Evolutionary conservation across 2,329 filamentous ascomycete genomes (phyloP), one percentile per base, ranked within the genome.

Genomic region (Sordariomycetes sp.): DNA sequence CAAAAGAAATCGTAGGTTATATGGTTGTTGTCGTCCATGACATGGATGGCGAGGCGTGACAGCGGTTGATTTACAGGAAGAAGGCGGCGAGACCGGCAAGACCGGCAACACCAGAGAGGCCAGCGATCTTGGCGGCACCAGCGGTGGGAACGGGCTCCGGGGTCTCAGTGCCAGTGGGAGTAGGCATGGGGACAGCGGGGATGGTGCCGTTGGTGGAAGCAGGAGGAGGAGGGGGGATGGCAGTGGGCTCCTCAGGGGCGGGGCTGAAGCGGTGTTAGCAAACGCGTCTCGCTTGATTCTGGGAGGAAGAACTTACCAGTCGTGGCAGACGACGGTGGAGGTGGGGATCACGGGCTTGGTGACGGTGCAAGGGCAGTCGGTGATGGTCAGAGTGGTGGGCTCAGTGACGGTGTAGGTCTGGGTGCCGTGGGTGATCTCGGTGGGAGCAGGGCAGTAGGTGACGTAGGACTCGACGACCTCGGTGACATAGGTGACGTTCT

Each of bases 401-500:
- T 70, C 64, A 44, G 77, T 77, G 61, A 86, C 66, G 48, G 72
- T 80, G 70, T 82, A 83, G 61, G 79, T 83, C 57, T 70, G 66
- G 60, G 60, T 65, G 54, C 69, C 72, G 63, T 81, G 67, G 51
- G 70, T 72, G 59, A 85, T 60, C 48, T 65, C 58, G 48, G 81
- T 85, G 44, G 81, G 57, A 46, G 53, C 66, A 16, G 82, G 79
- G 75, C 82, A 86, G 75, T 70, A 84, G 54, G 81, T 86, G 61
- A 72, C 77, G 66, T 74, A 74, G 38, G 64, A 59, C 38, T 75
- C 77, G 44, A 85, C 72, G 45, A 76, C 64, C 68, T 81, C 74
- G 46, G 79, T 85, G 61, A 68, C 69, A 40, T 72, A 73, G 54
- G 63, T 66, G 46, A 64, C 63, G 57, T 70, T 70, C 50, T 52